Percentiles rank a stretch among this genome's conserved stretches.
phyloP scores from a whole-genome alignment of 768 basidiomycete species.

The Artomyces pyxidatus region DNA sequence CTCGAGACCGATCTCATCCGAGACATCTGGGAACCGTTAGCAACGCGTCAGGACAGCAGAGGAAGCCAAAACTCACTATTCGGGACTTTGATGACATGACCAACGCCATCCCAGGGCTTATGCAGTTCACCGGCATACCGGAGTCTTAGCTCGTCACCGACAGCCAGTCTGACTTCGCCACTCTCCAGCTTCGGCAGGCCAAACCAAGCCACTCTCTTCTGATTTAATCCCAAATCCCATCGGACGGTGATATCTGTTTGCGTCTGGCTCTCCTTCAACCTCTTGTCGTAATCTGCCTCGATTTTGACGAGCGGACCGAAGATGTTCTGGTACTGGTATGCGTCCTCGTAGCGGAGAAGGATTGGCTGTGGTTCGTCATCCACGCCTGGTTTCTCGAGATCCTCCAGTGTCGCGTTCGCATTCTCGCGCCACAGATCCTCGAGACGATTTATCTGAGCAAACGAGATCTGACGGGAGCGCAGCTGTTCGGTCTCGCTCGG shows the following conservation, averaged over 20 bases:
- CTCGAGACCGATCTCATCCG: slow-evolving; percentile 95
- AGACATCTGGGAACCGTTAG: slow-evolving; percentile 61
- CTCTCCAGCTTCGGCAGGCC: slow-evolving; percentile 93
- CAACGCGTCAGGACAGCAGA: too few species aligned
- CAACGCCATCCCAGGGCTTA: slow-evolving; percentile 95
- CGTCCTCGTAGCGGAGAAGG: slow-evolving; percentile 89
- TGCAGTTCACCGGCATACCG: slow-evolving; percentile 85
- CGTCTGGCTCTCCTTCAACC: slow-evolving; percentile 96
- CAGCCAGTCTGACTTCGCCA: slow-evolving; percentile 93
- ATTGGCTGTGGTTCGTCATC: slow-evolving; percentile 97
- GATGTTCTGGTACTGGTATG: slow-evolving; percentile 99
- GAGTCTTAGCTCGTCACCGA: slow-evolving; percentile 90
- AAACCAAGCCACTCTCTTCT: slow-evolving; percentile 99
- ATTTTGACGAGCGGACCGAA: slow-evolving; percentile 99
- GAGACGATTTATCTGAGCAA: slow-evolving; percentile 92
- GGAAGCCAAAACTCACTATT: slow-evolving; percentile 76
- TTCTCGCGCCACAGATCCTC: slow-evolving; percentile 99
- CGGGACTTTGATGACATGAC: slow-evolving; percentile 97
- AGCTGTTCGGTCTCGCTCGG: slow-evolving; percentile 95
- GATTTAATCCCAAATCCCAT: slow-evolving; percentile 98
- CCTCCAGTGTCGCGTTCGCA: slow-evolving; percentile 87
- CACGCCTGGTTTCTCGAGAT: slow-evolving; percentile 93
- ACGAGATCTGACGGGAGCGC: slow-evolving; percentile 93
- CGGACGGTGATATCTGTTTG: slow-evolving; percentile 94
- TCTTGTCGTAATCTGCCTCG: slow-evolving; percentile 98